phyloP scores from a whole-genome alignment of 2,329 filamentous ascomycete species.

The Diaporthe caulivora region DNA sequence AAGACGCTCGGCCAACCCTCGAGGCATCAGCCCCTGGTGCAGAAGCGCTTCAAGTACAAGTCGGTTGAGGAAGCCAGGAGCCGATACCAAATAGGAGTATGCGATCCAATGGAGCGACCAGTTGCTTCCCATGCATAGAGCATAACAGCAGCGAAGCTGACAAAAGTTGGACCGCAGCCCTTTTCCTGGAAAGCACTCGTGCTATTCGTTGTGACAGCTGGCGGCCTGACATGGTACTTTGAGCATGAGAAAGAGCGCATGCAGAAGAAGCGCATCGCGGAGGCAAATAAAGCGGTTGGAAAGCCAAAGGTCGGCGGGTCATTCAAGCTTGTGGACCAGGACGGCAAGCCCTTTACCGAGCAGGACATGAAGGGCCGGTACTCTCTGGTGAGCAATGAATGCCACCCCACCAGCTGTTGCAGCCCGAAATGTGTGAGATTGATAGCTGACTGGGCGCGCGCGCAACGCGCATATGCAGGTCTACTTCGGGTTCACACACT shows the following conservation, averaged over 20 bases:
- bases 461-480: constrained; percentile 70
- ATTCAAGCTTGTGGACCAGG: constrained; percentile 85
- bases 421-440: background rate
- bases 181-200: constrained; percentile 94
- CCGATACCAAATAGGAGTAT: constrained; percentile 68
- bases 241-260: constrained; percentile 92
- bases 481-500: constrained; percentile 99
- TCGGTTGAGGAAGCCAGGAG: constrained; percentile 72
- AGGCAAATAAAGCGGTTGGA: constrained; percentile 93
- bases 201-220: constrained; percentile 85
- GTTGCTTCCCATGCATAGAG: background rate
- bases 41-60: constrained; percentile 59
- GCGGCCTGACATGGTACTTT: constrained; percentile 88
- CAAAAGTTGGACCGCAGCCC: constrained; percentile 64
- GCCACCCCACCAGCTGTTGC: background rate
- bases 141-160: constrained; percentile 32
- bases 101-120: constrained; percentile 40
- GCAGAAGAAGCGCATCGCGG: constrained; percentile 88
- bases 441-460: constrained; percentile 10
- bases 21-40: constrained; percentile 46
- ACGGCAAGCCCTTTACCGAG: constrained; percentile 82
- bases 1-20: constrained; percentile 38
- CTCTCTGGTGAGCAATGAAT: constrained; percentile 70
- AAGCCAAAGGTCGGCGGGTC: constrained; percentile 92
- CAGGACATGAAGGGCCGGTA: constrained; percentile 90